Evolutionary conservation across 768 basidiomycete genomes (phyloP).

Genomic region (Boletus reticuloceps): DNA sequence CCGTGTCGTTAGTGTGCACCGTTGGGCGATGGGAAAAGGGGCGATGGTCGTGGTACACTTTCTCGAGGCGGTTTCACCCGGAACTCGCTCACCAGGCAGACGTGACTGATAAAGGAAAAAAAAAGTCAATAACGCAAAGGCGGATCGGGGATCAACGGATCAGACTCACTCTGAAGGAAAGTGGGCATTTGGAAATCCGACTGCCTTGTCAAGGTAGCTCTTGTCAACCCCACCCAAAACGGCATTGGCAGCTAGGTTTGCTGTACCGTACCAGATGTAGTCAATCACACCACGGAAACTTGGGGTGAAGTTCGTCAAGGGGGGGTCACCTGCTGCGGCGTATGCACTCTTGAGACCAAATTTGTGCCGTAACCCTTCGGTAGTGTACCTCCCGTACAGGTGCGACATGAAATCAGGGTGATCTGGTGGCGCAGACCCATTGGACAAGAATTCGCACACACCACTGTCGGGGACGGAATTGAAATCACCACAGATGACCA

Average conservation of each 20-base stretch:
- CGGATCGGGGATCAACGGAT: conserved; percentile 3
- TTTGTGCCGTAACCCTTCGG: conserved; percentile 78
- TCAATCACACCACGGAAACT: conserved; percentile 86
- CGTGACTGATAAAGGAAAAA: conserved; percentile 49
- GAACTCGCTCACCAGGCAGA: conserved; percentile 72
- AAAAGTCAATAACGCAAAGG: conserved; percentile 1
- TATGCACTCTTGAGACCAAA: conserved; percentile 87
- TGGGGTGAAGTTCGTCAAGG: conserved; percentile 89
- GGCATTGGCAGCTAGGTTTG: conserved; percentile 71
- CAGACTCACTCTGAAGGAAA: conserved; percentile 92
- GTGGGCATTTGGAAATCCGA: conserved; percentile 96
- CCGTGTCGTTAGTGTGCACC: conserved; percentile 28
- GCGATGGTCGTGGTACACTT: conserved; percentile 33
- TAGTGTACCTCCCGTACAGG: conserved; percentile 90
- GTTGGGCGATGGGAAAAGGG: conserved; percentile 39
- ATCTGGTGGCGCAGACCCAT: conserved; percentile 62
- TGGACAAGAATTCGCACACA: conserved; percentile 87
- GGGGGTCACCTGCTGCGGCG: conserved; percentile 53
- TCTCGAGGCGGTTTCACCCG: conserved; percentile 74
- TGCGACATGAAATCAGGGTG: conserved; percentile 94
- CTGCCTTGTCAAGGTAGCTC: conserved; percentile 81
- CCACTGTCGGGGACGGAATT: conserved; percentile 87
- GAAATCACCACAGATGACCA: conserved; percentile 92
- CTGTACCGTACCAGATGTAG: conserved; percentile 88
- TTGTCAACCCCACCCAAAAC: conserved; percentile 89